Conservation (phyloP, 208 protist genomes). For the Leishmania tropica region DNA sequence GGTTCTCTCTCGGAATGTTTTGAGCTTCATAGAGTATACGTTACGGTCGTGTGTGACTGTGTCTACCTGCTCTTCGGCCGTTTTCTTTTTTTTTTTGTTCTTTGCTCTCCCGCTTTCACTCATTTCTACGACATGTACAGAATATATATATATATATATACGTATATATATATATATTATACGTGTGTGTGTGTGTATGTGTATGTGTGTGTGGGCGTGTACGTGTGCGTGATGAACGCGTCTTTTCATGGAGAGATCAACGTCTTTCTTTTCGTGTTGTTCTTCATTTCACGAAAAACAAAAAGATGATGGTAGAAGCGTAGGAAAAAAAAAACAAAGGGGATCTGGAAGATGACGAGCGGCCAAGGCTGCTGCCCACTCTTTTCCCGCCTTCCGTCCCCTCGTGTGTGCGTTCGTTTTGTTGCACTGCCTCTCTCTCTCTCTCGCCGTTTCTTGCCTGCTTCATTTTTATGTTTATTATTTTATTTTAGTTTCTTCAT, state of each 20-base stretch:
- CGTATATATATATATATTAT: too few relatives aligned
- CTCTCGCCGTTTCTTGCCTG: neutral
- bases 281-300: neutral
- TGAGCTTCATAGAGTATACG: neutral
- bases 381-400: neutral
- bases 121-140: too few relatives aligned
- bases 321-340: too few relatives aligned
- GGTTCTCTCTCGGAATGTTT: neutral
- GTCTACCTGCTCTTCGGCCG: neutral
- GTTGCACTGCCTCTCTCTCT: neutral
- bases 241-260: neutral
- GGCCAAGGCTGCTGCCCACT: neutral
- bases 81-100: neutral
- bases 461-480: neutral
- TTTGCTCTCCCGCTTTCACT: neutral
- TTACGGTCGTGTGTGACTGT: neutral
- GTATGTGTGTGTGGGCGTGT: too few relatives aligned
- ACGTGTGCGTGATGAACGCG: neutral
- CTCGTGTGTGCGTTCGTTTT: neutral
- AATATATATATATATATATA: too few relatives aligned
- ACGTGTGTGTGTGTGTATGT: too few relatives aligned
- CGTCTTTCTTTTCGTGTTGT: neutral
- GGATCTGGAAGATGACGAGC: neutral
- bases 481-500: neutral
- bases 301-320: neutral